Evolutionary conservation across 768 basidiomycete genomes (phyloP), one percentile per base, ranked within the genome.

Genomic region (Omphalotus guepiniiformis): DNA sequence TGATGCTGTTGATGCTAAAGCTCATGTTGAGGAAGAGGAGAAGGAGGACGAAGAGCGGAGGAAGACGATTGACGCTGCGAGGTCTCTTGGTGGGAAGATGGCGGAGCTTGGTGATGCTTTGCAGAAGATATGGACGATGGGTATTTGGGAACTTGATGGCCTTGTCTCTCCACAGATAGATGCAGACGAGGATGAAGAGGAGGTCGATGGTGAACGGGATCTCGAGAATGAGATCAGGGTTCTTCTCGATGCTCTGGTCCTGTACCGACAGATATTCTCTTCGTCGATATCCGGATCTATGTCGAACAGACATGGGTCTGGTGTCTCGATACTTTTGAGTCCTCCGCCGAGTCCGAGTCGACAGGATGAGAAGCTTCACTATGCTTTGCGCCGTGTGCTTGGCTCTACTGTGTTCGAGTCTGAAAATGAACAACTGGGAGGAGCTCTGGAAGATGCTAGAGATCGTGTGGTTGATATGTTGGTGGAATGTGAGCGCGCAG

Each of bases 381-480:
- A 66, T 37, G 64, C 67, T 34, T 60, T 90, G 44, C 68, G 82
- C 50, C 68, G 71, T 12, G 74, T 72, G 26, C 67, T 90, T 30
- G 87, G 82, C 19, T 71, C 68, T 29, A 63, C 60, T 19, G 76
- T 74, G 42, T 80, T 81, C 56, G 71, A 59, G 36, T 40, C 38
- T 32, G 41, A 41, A 15, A 12, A 66, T 58, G 57, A 58, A 71
- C 46, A 69, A 62, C 46, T 76, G 70, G 55, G 74, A 76, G 53
- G 45, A n/a, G 61, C 62, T 22, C 60, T 89, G 44, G 88, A 90
- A 61, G 86, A 89, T 50, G 87, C 86, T 39, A 72, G 82, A 48
- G 88, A 90, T 62, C 66, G 73, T n/a, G 82, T 81, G 28, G 85
- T 88, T 39, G 88, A 91, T 66, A 70, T 83, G 70, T 70, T 89